Base-by-base conservation (phyloP, 345 rosid genomes). In the Crucihimalaya himalaica region DNA sequence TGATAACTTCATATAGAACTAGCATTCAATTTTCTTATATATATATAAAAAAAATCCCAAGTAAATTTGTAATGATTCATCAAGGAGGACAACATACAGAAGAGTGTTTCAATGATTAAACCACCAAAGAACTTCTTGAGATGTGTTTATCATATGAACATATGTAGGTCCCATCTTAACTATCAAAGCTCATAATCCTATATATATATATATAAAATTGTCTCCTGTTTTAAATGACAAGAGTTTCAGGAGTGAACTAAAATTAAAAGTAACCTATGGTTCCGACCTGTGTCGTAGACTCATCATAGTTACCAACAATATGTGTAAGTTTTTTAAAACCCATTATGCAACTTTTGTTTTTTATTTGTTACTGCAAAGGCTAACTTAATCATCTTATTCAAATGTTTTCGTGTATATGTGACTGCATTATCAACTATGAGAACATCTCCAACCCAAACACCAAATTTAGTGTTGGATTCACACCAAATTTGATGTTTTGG, bases 51-150 rank as follows among this genome's bases (percentile, higher is more conserved):
- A 43, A 46, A 2, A 5, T 2, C n/a, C n/a, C 54, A 47, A 63
- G 77, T 25, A 27, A 25, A 70, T 52, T 78, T 79, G 62, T 78
- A 64, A 70, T 58, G 70, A 66, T 66, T 67, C 70, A 61, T 32
- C 19, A 50, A 47, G 46, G 79, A 81, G 70, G 71, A 69, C 72
- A 35, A 3, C 29, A 18, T 63, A 51, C 23, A 48, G 64, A 66
- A 67, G 62, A 42, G 63, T 72, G 78, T 78, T 61, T 43, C 58
- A 74, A 78, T 78, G 79, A 79, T 63, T 71, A 72, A 62, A 73
- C 77, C 59, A 59, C 66, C 35, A 53, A 27, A 61, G 69, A 53
- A 68, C 56, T 40, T 73, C 70, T 81, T 72, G 70, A 71, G 68
- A 57, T 67, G 68, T 78, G 53, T 77, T 68, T 68, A 69, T 43